Conservation (phyloP, 192 early-diverging fungal genomes). For the Rhizophagus prolifer region DNA sequence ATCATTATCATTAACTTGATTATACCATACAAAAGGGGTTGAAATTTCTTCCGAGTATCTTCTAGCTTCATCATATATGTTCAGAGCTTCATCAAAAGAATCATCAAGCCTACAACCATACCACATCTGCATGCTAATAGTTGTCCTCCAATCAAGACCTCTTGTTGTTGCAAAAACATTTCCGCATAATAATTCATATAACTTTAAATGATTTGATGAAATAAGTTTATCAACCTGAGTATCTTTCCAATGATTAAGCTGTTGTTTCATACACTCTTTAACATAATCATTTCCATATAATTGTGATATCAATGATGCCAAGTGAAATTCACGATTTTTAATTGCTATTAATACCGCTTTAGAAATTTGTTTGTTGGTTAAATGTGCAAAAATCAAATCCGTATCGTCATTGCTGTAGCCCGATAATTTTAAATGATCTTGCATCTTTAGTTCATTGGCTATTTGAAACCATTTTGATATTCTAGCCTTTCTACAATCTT, state of each 20-base stretch:
- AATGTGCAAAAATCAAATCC: slow-evolving; percentile 50
- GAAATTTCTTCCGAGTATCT: slow-evolving; percentile 31
- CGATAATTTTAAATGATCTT: slow-evolving; percentile 40
- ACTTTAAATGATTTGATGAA: slow-evolving; percentile 35
- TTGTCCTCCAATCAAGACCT: slow-evolving; percentile 65
- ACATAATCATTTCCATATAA: slow-evolving; percentile 57
- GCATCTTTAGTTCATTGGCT: slow-evolving; percentile 48
- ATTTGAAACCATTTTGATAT: slow-evolving; percentile 60
- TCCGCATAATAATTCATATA: slow-evolving; percentile 61
- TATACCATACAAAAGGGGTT: slow-evolving; percentile 42
- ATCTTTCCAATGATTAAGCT: slow-evolving; percentile 42
- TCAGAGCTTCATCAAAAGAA: slow-evolving; percentile 34
- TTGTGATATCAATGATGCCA: slow-evolving; percentile 80
- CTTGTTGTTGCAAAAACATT: slow-evolving; percentile 35
- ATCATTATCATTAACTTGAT: slow-evolving; percentile 18
- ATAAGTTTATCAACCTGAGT: slow-evolving; percentile 38
- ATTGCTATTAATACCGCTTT: slow-evolving; percentile 67
- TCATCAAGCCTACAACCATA: slow-evolving; percentile 47
- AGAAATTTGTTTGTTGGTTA: slow-evolving; percentile 41
- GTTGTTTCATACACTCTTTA: slow-evolving; percentile 40
- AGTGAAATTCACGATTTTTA: slow-evolving; percentile 57
- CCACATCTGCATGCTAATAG: slow-evolving; percentile 65
- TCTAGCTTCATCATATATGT: slow-evolving; percentile 34
- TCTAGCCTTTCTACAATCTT: neutral
- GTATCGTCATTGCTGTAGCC: slow-evolving; percentile 33